A percentile compares a stretch with the other conserved stretches of the same genome.
Evolutionary conservation across 73 alveolate species (phyloP).

Genomic region (Diophrys appendiculata): DNA sequence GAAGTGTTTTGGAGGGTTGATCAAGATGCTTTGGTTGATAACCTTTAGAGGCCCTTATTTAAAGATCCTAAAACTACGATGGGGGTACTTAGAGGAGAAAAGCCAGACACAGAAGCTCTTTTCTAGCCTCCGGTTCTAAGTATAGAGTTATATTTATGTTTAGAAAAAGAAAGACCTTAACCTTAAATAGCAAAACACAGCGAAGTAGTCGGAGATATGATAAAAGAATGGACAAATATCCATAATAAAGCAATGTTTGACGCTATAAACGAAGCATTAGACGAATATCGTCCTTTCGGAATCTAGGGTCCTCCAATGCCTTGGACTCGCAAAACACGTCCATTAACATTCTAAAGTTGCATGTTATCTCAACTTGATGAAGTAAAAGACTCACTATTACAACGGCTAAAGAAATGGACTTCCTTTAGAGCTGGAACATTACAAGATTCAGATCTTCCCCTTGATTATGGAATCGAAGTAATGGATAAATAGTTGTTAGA

Average conservation of each 20-base stretch:
- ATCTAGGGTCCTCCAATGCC: conserved; percentile 47
- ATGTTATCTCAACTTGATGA: not conserved
- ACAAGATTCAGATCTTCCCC: conserved; percentile 17
- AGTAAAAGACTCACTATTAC: not conserved
- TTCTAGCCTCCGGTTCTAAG: not conserved
- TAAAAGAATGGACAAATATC: conserved; percentile 50
- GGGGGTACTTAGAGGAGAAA: not conserved
- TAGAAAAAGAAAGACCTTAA: not conserved
- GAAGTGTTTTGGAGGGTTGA: conserved; percentile 10
- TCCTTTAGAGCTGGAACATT: conserved; percentile 23
- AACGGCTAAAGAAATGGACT: conserved; percentile 14
- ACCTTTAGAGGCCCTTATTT: not conserved
- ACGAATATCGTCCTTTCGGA: conserved; percentile 59
- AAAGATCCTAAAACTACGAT: not conserved
- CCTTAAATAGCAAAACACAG: not conserved
- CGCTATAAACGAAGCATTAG: conserved; percentile 74
- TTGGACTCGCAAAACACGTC: conserved; percentile 17
- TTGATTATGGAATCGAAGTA: not conserved
- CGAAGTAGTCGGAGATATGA: not conserved
- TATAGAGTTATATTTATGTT: not conserved
- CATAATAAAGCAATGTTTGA: conserved; percentile 78
- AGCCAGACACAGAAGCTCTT: not conserved
- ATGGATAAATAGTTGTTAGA: not conserved
- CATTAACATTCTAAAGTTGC: not conserved
- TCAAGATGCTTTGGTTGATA: not conserved